Percentiles rank a stretch among this genome's conserved stretches.
phyloP scores from a whole-genome alignment of 768 basidiomycete genomes.

The Tulasnella calospora region DNA sequence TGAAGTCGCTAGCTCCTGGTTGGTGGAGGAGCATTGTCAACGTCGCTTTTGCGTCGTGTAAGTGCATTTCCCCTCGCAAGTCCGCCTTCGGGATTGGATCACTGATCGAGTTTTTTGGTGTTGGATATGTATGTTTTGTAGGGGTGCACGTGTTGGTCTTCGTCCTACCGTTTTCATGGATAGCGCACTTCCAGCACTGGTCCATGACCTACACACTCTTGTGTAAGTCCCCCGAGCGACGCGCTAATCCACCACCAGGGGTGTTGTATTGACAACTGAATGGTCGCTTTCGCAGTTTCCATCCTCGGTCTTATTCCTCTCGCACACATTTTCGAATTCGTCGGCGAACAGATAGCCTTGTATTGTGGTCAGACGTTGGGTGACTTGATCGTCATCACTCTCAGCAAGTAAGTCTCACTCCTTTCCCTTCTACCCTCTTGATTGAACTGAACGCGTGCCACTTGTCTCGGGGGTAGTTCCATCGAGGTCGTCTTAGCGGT shows the following conservation, averaged over 20 bases:
- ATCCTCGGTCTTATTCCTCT: constrained; percentile 64
- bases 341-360: constrained; percentile 51
- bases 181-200: constrained; percentile 48
- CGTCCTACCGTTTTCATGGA: constrained; percentile 59
- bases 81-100: background rate
- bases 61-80: background rate
- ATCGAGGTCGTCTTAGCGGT: constrained; percentile 71
- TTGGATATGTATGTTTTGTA: background rate
- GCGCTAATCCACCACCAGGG: background rate
- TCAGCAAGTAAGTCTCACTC: constrained; percentile 53
- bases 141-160: constrained; percentile 51
- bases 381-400: constrained; percentile 58
- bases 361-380: constrained; percentile 56
- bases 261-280: background rate
- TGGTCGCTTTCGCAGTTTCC: constrained; percentile 40
- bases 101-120: background rate
- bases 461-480: constrained; percentile 42
- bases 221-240: constrained; percentile 37
- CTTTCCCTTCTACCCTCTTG: background rate
- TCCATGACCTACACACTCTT: constrained; percentile 42
- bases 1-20: background rate
- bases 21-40: background rate
- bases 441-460: background rate
- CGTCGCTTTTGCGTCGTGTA: background rate
- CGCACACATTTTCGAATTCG: constrained; percentile 62